phyloP scores from a whole-genome alignment of 352 stramenopile species.

The Phytophthora capsici region DNA sequence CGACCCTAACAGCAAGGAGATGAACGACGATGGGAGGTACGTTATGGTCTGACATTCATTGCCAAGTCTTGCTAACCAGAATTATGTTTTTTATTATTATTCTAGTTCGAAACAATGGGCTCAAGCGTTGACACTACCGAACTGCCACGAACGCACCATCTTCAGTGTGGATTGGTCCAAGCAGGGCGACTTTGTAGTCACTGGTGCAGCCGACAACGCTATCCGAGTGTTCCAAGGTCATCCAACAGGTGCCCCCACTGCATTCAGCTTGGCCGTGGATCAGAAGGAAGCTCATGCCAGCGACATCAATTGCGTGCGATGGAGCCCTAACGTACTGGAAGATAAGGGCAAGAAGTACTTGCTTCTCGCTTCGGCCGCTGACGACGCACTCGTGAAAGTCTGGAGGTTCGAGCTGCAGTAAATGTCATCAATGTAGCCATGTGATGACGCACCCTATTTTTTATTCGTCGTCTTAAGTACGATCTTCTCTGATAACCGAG shows the following conservation, averaged over 20 bases:
- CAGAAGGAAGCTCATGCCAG: constrained; percentile 67
- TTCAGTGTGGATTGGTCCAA: constrained; percentile 94
- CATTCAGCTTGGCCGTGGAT: constrained; percentile 75
- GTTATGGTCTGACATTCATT: background rate
- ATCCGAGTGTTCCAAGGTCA: constrained; percentile 88
- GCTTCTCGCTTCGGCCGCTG: constrained; percentile 69
- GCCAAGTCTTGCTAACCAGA: background rate
- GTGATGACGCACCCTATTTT: background rate
- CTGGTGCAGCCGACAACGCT: constrained; percentile 90
- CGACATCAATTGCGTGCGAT: constrained; percentile 87
- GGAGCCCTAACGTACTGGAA: constrained; percentile 52
- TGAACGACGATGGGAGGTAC: constrained; percentile 56
- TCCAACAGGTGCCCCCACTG: constrained; percentile 16
- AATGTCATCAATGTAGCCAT: constrained; percentile 20
- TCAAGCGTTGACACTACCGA: constrained; percentile 77
- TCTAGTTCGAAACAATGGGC: constrained; percentile 80
- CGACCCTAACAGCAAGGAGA: constrained; percentile 65
- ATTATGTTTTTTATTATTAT: background rate
- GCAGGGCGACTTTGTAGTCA: constrained; percentile 88
- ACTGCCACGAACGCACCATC: constrained; percentile 90
- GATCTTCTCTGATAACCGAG: constrained; percentile 18
- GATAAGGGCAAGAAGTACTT: constrained; percentile 41
- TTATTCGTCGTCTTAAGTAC: constrained; percentile 6
- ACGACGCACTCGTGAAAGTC: constrained; percentile 71
- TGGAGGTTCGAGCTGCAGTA: constrained; percentile 64